These are phyloP conservation scores for Arthrobotrys conoides DNA, from an alignment of 2,329 filamentous ascomycete species.

Conservation along the genomic window DNA sequence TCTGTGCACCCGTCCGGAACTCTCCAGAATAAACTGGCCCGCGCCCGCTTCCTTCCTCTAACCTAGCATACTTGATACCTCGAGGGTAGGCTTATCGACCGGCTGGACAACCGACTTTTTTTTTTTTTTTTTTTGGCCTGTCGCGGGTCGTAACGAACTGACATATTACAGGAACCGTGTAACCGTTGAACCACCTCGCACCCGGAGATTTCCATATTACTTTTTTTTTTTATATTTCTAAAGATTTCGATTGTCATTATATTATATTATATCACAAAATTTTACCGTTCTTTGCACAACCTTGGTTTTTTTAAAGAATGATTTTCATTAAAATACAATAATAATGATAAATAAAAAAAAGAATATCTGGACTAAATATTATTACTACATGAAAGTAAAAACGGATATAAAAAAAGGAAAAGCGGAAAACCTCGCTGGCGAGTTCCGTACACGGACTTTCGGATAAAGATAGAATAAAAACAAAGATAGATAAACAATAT, in stretches of 20 bases:
- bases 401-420: constrained; percentile 11
- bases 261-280: background rate
- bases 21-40: background rate
- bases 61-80: background rate
- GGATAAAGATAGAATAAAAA: background rate
- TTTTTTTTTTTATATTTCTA: background rate
- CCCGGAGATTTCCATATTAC: background rate
- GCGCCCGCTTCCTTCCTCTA: background rate
- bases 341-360: background rate
- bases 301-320: background rate
- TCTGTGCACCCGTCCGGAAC: background rate
- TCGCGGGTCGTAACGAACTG: background rate
- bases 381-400: constrained; percentile 40
- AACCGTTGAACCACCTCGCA: background rate
- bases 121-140: background rate
- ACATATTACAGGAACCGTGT: background rate
- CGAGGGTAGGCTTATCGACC: background rate
- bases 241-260: background rate
- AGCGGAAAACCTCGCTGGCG: constrained; percentile 41
- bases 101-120: too few species aligned
- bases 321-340: background rate
- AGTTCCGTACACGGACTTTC: constrained; percentile 33
- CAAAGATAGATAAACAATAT: constrained; percentile 1
- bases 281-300: background rate
- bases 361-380: constrained; percentile 30